Conservation (phyloP, 1,284 basidiomycete genomes). For the Vanrija humicola region DNA sequence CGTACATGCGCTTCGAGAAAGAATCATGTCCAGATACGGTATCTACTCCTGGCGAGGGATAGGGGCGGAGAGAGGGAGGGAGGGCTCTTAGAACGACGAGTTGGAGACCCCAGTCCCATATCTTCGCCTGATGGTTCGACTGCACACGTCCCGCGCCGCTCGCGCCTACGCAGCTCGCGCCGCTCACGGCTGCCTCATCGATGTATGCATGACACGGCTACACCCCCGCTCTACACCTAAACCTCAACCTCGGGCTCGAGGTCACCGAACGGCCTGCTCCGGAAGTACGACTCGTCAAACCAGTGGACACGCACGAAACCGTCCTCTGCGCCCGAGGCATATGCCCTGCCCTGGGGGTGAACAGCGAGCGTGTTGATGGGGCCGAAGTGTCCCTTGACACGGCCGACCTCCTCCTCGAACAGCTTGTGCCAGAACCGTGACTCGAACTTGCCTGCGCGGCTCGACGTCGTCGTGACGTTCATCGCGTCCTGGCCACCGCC, state of each 20-base stretch:
- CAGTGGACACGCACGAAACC: conserved; percentile 85
- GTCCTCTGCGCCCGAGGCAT: conserved; percentile 95
- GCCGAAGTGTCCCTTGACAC: conserved; percentile 89
- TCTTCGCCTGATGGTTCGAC: no score
- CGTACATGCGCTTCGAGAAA: no score
- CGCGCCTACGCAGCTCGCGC: no score
- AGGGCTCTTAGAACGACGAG: no score
- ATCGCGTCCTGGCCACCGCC: conserved; percentile 98
- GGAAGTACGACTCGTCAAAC: conserved; percentile 88
- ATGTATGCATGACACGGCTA: conserved; percentile 18
- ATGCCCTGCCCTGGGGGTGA: conserved; percentile 81
- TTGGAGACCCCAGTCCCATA: no score
- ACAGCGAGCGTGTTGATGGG: conserved; percentile 98
- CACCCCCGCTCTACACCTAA: conserved; percentile 13
- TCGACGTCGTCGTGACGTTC: conserved; percentile 91
- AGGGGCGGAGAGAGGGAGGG: no score
- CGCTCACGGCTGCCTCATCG: neutral
- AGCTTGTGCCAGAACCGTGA: conserved; percentile 98
- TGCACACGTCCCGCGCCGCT: no score
- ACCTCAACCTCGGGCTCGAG: conserved; percentile 62
- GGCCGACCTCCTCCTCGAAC: conserved; percentile 95
- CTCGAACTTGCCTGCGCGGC: conserved; percentile 95
- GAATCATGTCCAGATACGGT: no score
- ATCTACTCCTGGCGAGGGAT: neutral
- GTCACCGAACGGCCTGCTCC: conserved; percentile 82